Conservation (phyloP, 164 flowering plant species). For the Magnolia changhungtana region DNA sequence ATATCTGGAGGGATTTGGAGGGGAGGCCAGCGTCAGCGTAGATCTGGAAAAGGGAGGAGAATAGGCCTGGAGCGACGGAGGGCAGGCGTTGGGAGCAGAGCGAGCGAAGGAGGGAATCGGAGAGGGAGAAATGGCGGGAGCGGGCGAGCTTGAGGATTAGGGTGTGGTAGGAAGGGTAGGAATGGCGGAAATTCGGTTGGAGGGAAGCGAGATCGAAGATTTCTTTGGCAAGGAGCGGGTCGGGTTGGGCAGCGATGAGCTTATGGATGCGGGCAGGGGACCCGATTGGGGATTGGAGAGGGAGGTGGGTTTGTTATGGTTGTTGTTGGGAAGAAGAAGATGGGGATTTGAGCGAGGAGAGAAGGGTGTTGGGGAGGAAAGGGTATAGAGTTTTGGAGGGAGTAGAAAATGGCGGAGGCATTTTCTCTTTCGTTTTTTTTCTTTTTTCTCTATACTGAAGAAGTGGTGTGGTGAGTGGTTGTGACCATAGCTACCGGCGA, state of each 20-base stretch:
- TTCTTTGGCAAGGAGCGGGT: slow-evolving; percentile 85
- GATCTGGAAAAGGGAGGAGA: slow-evolving; percentile 47
- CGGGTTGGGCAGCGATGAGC: slow-evolving; percentile 70
- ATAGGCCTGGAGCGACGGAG: slow-evolving; percentile 40
- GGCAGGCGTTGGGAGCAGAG: slow-evolving; percentile 29
- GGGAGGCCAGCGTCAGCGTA: slow-evolving; percentile 68
- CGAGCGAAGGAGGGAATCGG: slow-evolving; percentile 37
- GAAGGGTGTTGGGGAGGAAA: neutral
- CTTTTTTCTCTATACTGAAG: neutral
- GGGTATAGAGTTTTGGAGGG: neutral
- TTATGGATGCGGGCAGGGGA: slow-evolving; percentile 69
- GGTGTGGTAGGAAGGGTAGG: slow-evolving; percentile 56
- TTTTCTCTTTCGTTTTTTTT: neutral
- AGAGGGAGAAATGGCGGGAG: slow-evolving; percentile 52
- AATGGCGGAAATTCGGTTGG: slow-evolving; percentile 67
- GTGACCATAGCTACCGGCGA: neutral
- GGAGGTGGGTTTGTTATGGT: neutral
- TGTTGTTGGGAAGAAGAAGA: neutral
- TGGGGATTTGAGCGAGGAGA: neutral
- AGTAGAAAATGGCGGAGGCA: neutral
- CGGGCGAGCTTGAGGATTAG: slow-evolving; percentile 79
- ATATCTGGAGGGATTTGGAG: slow-evolving; percentile 47
- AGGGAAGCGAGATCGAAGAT: slow-evolving; percentile 75
- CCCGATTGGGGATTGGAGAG: slow-evolving; percentile 6
- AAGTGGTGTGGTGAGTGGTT: neutral